Conservation (phyloP, 352 stramenopile species). For the Pythium dissotocum region DNA sequence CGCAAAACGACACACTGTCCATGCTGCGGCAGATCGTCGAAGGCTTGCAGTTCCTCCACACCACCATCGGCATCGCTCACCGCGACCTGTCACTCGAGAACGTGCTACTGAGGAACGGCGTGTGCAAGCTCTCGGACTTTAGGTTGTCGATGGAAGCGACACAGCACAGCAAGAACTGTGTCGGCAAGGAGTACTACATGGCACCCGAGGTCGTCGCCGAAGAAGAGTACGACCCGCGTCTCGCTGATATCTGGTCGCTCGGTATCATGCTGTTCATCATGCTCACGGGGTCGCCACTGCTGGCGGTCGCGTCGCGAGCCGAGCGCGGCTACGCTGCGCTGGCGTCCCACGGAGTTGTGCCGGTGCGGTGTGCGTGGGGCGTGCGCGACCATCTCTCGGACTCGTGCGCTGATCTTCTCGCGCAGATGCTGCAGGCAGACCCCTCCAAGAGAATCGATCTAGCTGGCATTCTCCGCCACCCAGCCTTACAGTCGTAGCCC, state of each 20-base stretch:
- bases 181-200: slow-evolving; percentile 34
- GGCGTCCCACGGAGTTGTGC: slow-evolving; percentile 31
- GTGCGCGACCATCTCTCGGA: background rate
- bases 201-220: slow-evolving; percentile 23
- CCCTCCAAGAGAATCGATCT: too few relatives aligned
- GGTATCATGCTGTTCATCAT: slow-evolving; percentile 51
- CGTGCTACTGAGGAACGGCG: slow-evolving; percentile 28
- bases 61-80: slow-evolving; percentile 28
- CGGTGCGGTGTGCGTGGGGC: background rate
- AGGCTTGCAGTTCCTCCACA: slow-evolving; percentile 32
- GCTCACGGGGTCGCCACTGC: slow-evolving; percentile 38
- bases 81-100: slow-evolving; percentile 42
- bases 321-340: slow-evolving; percentile 32
- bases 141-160: slow-evolving; percentile 30
- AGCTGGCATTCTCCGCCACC: too few relatives aligned
- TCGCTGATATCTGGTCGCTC: slow-evolving; percentile 47
- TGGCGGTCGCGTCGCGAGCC: slow-evolving; percentile 32
- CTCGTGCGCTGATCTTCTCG: too few relatives aligned
- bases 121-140: slow-evolving; percentile 48
- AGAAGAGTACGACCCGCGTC: slow-evolving; percentile 35
- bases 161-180: slow-evolving; percentile 12
- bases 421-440: background rate
- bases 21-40: slow-evolving; percentile 28
- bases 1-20: background rate
- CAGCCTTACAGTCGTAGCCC: too few relatives aligned